phyloP scores from a whole-genome alignment of 306 rosid species.

The Glycine latifolia region DNA sequence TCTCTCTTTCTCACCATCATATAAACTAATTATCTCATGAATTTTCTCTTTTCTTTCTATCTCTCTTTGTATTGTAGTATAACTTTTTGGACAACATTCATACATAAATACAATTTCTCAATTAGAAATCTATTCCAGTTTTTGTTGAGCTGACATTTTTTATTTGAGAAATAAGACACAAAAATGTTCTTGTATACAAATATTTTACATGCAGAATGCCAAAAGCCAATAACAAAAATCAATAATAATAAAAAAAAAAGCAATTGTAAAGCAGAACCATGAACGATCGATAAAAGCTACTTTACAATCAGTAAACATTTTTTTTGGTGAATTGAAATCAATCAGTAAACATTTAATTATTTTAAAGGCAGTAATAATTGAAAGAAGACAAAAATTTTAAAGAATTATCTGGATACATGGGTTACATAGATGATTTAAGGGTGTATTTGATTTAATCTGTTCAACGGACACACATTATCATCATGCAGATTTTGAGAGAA shows the following conservation, averaged over 20 bases:
- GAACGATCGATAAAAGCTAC: constrained; percentile 43
- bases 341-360: constrained; percentile 19
- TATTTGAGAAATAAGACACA: background rate
- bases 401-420: background rate
- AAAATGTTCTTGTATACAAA: background rate
- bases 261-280: background rate
- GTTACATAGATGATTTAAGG: background rate
- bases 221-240: background rate
- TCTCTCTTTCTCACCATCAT: too few species aligned
- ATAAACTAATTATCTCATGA: background rate
- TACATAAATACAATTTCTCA: too few species aligned
- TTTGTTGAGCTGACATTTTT: background rate
- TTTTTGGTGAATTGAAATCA: too few species aligned
- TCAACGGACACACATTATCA: too few species aligned
- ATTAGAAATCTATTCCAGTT: too few species aligned
- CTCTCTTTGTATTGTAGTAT: background rate
- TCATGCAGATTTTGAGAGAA: too few species aligned
- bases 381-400: background rate
- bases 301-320: background rate
- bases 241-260: background rate
- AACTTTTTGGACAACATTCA: background rate
- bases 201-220: constrained; percentile 6
- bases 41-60: background rate
- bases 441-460: too few species aligned
- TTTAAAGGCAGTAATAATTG: constrained; percentile 41